A percentile compares a stretch with the other conserved stretches of the same genome.
These are phyloP conservation scores for Aspergillus nomiae DNA, from an alignment of 2,329 filamentous ascomycete genomes.

Conservation along the genomic window DNA sequence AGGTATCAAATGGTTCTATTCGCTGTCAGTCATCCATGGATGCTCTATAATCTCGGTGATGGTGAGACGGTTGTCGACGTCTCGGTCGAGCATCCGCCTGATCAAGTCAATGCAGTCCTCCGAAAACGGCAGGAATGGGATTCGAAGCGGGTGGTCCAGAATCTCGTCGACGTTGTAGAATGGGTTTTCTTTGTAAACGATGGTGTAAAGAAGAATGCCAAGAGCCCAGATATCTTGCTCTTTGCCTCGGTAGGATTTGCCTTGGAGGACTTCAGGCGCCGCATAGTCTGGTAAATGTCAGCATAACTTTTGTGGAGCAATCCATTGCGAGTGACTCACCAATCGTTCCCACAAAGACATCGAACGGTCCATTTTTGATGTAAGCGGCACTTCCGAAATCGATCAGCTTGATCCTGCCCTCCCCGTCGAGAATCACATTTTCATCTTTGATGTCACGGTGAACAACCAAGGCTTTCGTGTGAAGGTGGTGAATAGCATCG, in stretches of 20 bases:
- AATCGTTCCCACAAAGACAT: constrained; percentile 98
- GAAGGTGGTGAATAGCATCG: constrained; percentile 84
- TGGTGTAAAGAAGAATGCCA: constrained; percentile 95
- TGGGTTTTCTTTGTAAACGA: constrained; percentile 98
- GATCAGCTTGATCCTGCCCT: constrained; percentile 94
- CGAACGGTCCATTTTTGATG: constrained; percentile 97
- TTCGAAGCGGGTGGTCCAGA: constrained; percentile 90
- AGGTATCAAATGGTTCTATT: constrained; percentile 7
- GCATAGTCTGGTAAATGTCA: constrained; percentile 75
- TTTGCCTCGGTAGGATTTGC: constrained; percentile 88
- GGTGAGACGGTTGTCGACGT: constrained; percentile 79
- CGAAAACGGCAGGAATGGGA: constrained; percentile 68
- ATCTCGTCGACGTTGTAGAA: constrained; percentile 99
- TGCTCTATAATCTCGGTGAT: constrained; percentile 87
- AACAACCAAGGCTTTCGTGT: constrained; percentile 86
- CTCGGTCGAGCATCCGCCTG: constrained; percentile 85
- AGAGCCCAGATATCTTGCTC: constrained; percentile 99
- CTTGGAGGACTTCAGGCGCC: constrained; percentile 94
- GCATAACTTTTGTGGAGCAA: neutral
- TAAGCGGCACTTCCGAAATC: constrained; percentile 98
- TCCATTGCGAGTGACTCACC: constrained; percentile 59
- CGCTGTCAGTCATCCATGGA: constrained; percentile 64
- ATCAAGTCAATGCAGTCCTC: constrained; percentile 93
- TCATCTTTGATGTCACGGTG: constrained; percentile 99
- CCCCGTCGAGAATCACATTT: constrained; percentile 93